Base-by-base conservation (phyloP, 176 grass and related monocot species). In the Juncus effusus region DNA sequence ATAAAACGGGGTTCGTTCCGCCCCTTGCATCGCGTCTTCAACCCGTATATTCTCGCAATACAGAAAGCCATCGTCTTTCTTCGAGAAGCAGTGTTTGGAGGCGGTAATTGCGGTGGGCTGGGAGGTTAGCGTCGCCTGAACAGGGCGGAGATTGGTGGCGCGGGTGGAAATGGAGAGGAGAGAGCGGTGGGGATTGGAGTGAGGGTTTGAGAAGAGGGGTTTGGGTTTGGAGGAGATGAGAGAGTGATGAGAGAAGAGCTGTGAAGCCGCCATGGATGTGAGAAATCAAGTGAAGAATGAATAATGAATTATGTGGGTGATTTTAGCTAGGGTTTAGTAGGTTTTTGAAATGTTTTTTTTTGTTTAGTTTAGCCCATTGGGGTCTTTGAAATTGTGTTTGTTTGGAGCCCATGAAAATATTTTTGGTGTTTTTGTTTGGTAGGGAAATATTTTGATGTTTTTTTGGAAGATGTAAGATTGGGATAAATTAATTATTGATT, bases 1-100 rank as follows among this genome's bases (percentile, higher is more conserved):
- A 15, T 97, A 97, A 73, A 92, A 97, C 67, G 93, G 93, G 75
- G 80, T 97, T 65, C 88, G 62, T 67, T 80, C 93, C 0, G 75
- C 93, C 44, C 67, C 85, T 40, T 63, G 82, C 80, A 97, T 97
- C 67, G 80, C 65, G 53, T 97, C 88, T 76, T 86, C 77, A 28
- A 97, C 82, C 12, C 77, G 71, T 16, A 97, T 59, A 49, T 61
- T 82, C 75, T 97, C 93, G 68, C 93, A 97, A 78, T 84, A 92
- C 3, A 97, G 88, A 79, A 85, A 67, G 2, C 88, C 88, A 38
- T 92, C 88, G 7, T 61, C 60, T 53, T 73, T 76, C 80, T 87
- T 87, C 38, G 52, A 54, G 78, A 97, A 92, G 62, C 88, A 92
- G 75, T 83, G 88, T 57, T 82, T 84, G 56, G 70, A 45, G 10